Percentiles rank a stretch among this genome's conserved stretches.
phyloP scores from a whole-genome alignment of 768 basidiomycete genomes.

The Leucocoprinus birnbaumii region DNA sequence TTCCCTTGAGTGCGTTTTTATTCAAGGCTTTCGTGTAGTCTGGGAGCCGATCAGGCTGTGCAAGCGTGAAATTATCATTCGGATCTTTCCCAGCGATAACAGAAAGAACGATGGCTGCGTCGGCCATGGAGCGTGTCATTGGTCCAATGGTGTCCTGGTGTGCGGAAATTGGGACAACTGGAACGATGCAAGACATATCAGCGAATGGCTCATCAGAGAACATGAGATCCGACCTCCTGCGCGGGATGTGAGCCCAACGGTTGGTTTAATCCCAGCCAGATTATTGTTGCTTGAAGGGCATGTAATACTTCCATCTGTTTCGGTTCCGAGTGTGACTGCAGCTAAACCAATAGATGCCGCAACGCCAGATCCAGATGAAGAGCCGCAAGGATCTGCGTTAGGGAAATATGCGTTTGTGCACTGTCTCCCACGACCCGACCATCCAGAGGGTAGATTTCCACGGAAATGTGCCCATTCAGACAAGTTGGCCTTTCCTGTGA shows the following conservation, averaged over 20 bases:
- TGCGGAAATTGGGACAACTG: slow-evolving; percentile 54
- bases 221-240: slow-evolving; percentile 46
- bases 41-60: slow-evolving; percentile 49
- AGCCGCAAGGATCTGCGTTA: slow-evolving; percentile 52
- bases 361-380: slow-evolving; percentile 58
- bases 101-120: slow-evolving; percentile 54
- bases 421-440: slow-evolving; percentile 59
- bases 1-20: slow-evolving; percentile 43
- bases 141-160: slow-evolving; percentile 63
- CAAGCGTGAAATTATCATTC: slow-evolving; percentile 52
- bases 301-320: slow-evolving; percentile 54
- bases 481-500: slow-evolving; percentile 50
- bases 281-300: slow-evolving; percentile 53
- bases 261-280: slow-evolving; percentile 58
- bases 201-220: background rate
- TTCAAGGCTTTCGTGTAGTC: slow-evolving; percentile 54
- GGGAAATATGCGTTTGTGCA: slow-evolving; percentile 47
- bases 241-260: slow-evolving; percentile 55
- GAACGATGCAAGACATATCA: background rate
- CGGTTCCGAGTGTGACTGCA: slow-evolving; percentile 45
- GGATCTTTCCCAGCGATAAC: slow-evolving; percentile 53
- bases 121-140: slow-evolving; percentile 48
- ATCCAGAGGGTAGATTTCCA: slow-evolving; percentile 44
- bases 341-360: slow-evolving; percentile 49
- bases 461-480: slow-evolving; percentile 53